Conservation (phyloP, 2,329 filamentous ascomycete genomes). For the Trematosphaeria pertusa region DNA sequence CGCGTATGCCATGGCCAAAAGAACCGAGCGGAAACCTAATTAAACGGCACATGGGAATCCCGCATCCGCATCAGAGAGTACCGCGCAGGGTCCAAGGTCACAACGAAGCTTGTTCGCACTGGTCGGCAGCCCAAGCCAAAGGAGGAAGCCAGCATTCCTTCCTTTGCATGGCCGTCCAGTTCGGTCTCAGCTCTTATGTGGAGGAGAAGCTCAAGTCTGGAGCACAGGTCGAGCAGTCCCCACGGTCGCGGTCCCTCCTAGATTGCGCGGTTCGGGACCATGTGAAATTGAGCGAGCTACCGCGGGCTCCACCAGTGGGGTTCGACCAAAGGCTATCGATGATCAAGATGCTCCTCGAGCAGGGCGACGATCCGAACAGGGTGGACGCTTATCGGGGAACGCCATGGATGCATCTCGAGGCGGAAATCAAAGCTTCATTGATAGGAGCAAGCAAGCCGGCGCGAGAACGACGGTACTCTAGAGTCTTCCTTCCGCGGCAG, state of each 20-base stretch:
- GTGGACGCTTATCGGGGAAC: background rate
- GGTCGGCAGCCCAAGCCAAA: constrained; percentile 5
- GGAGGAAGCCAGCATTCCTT: constrained; percentile 9
- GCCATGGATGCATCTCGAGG: too few species aligned
- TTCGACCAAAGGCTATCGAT: constrained; percentile 1
- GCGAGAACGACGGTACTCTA: too few species aligned
- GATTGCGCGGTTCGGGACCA: background rate
- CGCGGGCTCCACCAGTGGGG: background rate
- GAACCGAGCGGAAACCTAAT: constrained; percentile 5
- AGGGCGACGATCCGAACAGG: constrained; percentile 4
- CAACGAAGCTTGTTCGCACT: constrained; percentile 2
- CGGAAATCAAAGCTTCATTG: too few species aligned
- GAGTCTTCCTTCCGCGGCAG: too few species aligned
- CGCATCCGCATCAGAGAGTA: constrained; percentile 2
- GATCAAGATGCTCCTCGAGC: constrained; percentile 5
- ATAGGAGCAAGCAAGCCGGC: too few species aligned
- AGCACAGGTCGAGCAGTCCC: constrained; percentile 1
- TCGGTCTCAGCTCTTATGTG: constrained; percentile 3
- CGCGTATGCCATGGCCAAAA: constrained; percentile 5
- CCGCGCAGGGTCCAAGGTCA: background rate
- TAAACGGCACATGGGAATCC: constrained; percentile 3
- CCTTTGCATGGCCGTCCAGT: constrained; percentile 7
- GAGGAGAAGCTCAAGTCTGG: constrained; percentile 2
- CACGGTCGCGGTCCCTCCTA: constrained; percentile 2
- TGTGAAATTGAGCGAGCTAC: background rate